Percentiles rank a stretch among this genome's conserved stretches.
phyloP scores from a whole-genome alignment of 371 early-diverging fungal species.

The Mortierella sp. region DNA sequence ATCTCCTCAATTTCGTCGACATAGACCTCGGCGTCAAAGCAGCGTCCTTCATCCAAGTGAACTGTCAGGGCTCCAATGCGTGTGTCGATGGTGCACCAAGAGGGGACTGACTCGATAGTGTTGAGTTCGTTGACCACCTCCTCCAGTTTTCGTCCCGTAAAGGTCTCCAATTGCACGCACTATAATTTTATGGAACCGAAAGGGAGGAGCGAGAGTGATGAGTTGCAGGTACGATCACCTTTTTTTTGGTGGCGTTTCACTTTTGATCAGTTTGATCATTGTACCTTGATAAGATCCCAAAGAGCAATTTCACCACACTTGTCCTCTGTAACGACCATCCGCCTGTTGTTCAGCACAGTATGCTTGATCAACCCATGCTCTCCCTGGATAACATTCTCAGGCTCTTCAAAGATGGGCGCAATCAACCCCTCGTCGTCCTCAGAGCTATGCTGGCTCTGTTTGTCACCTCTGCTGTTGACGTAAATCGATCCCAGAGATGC shows the following conservation, averaged over 20 bases:
- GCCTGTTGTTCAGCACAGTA: constrained; percentile 84
- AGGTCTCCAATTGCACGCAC: constrained; percentile 71
- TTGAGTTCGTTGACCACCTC: constrained; percentile 75
- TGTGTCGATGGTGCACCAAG: constrained; percentile 94
- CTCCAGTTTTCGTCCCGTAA: constrained; percentile 71
- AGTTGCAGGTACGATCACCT: neutral
- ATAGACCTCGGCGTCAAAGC: constrained; percentile 90
- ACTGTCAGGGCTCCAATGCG: constrained; percentile 90
- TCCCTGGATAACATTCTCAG: constrained; percentile 62
- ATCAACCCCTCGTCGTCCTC: constrained; percentile 55
- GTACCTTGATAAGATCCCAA: constrained; percentile 91
- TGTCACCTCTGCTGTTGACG: constrained; percentile 32
- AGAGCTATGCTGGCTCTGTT: constrained; percentile 54
- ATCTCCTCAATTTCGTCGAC: constrained; percentile 76
- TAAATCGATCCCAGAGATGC: constrained; percentile 49
- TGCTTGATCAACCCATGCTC: constrained; percentile 77
- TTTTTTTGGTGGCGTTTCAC: neutral
- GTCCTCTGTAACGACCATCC: constrained; percentile 90
- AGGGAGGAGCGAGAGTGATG: neutral
- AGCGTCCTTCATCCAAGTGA: constrained; percentile 84
- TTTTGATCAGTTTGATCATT: neutral
- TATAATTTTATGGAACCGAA: constrained; percentile 17
- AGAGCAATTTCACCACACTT: constrained; percentile 83
- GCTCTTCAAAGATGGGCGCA: constrained; percentile 46
- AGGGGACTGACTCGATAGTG: constrained; percentile 83